Percentiles rank a stretch among this genome's conserved stretches.
Evolutionary conservation across 352 stramenopile species (phyloP).

Genomic region (Blastocystis sp.): DNA sequence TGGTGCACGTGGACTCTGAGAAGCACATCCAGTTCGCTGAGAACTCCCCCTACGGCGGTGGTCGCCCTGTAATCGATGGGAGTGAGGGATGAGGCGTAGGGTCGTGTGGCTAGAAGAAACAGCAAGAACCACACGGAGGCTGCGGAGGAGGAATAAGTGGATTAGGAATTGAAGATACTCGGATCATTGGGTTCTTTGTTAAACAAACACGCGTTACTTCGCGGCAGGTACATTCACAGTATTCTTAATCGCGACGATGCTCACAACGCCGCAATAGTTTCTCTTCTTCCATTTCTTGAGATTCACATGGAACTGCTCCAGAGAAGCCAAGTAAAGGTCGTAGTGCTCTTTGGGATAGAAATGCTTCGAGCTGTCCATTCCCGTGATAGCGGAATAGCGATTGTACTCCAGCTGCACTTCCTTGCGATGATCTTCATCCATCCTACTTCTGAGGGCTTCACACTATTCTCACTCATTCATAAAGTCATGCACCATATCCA

Average conservation of each 20-base stretch:
- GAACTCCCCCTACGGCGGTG: constrained; percentile 89
- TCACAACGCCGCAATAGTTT: neutral
- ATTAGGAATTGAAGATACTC: constrained; percentile 20
- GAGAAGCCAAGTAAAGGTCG: neutral
- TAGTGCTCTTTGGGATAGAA: neutral
- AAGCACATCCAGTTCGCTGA: constrained; percentile 99
- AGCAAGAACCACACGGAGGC: constrained; percentile 21
- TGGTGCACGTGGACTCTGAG: constrained; percentile 77
- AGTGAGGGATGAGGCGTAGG: neutral
- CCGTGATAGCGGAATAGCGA: neutral
- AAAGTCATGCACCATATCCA: neutral
- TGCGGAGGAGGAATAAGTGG: constrained; percentile 61
- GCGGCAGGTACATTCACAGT: neutral
- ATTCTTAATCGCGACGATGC: neutral
- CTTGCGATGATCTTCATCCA: neutral
- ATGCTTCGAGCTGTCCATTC: neutral
- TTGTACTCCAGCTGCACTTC: neutral
- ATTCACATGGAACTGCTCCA: neutral
- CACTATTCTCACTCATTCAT: neutral
- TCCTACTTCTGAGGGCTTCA: neutral
- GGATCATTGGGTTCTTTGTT: neutral
- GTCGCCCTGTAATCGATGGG: neutral
- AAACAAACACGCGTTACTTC: constrained; percentile 10
- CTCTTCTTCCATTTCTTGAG: neutral
- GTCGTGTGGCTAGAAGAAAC: constrained; percentile 61